A percentile compares a stretch with the other conserved stretches of the same genome.
Conservation (phyloP, 1,284 basidiomycete genomes). For the Ustilago bromivora region DNA sequence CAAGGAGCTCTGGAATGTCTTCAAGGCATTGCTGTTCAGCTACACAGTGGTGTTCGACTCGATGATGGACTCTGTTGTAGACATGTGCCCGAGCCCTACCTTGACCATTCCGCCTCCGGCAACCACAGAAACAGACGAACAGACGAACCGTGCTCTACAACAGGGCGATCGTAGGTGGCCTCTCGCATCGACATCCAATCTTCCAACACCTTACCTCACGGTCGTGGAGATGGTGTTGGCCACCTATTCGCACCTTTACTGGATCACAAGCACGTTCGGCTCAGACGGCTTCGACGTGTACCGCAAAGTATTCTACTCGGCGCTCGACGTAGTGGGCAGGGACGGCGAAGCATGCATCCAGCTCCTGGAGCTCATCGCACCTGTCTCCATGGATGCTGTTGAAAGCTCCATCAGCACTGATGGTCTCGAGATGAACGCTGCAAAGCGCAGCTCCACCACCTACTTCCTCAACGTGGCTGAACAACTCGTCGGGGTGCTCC, state of each 20-base stretch:
- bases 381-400: slow-evolving; percentile 15
- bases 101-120: slow-evolving; percentile 40
- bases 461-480: slow-evolving; percentile 65
- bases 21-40: slow-evolving; percentile 66
- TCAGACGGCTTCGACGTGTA: slow-evolving; percentile 65
- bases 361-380: slow-evolving; percentile 42
- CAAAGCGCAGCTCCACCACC: slow-evolving; percentile 45
- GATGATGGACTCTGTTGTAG: slow-evolving; percentile 63
- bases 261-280: slow-evolving; percentile 64
- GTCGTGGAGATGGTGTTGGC: slow-evolving; percentile 52
- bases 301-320: slow-evolving; percentile 65
- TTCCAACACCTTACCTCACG: slow-evolving; percentile 55
- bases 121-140: slow-evolving; percentile 9
- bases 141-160: slow-evolving; percentile 1
- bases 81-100: slow-evolving; percentile 64
- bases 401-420: neutral
- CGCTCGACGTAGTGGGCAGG: slow-evolving; percentile 63
- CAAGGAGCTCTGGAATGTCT: slow-evolving; percentile 58
- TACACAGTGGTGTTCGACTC: slow-evolving; percentile 67
- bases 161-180: slow-evolving; percentile 38
- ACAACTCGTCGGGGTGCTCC: slow-evolving; percentile 59
- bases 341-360: slow-evolving; percentile 59
- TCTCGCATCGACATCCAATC: slow-evolving; percentile 51
- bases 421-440: slow-evolving; percentile 25
- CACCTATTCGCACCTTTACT: slow-evolving; percentile 61